These are phyloP conservation scores for Echium plantagineum DNA, from an alignment of 257 asterid species.

Conservation along the genomic window DNA sequence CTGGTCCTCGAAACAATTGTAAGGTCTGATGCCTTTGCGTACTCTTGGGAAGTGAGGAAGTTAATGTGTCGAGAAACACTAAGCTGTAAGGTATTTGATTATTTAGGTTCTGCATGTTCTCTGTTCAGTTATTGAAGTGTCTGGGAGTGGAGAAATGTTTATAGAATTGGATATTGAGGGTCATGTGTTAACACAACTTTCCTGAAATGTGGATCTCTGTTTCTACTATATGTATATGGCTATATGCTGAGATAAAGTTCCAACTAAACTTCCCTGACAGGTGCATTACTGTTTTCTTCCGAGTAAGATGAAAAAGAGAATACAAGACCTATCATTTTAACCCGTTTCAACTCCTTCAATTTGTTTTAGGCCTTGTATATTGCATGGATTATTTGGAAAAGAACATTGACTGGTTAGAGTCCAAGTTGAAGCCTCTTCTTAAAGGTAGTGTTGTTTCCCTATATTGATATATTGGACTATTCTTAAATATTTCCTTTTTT, in stretches of 20 bases:
- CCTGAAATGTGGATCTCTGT: too few relatives aligned
- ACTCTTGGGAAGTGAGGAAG: too few relatives aligned
- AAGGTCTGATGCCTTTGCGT: too few relatives aligned
- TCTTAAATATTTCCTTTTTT: too few relatives aligned
- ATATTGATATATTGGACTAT: slow-evolving; percentile 5
- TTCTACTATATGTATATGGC: background rate
- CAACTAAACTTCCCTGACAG: background rate
- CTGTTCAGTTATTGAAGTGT: too few relatives aligned
- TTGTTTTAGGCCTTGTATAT: slow-evolving; percentile 64
- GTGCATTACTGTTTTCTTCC: background rate
- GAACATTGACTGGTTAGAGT: slow-evolving; percentile 88
- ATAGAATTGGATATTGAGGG: background rate
- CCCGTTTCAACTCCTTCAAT: background rate
- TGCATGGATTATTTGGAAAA: slow-evolving; percentile 96
- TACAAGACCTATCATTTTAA: slow-evolving; percentile 1
- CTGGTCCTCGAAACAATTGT: too few relatives aligned
- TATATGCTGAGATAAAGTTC: too few relatives aligned
- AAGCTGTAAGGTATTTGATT: background rate
- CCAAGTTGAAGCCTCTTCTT: slow-evolving; percentile 71
- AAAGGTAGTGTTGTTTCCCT: slow-evolving; percentile 41
- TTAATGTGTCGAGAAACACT: too few relatives aligned
- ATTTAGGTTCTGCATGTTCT: background rate
- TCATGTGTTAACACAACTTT: background rate
- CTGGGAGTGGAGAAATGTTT: too few relatives aligned
- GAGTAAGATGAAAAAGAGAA: background rate